Conservation (phyloP, 1,284 basidiomycete species). For the Agroathelia rolfsii region DNA sequence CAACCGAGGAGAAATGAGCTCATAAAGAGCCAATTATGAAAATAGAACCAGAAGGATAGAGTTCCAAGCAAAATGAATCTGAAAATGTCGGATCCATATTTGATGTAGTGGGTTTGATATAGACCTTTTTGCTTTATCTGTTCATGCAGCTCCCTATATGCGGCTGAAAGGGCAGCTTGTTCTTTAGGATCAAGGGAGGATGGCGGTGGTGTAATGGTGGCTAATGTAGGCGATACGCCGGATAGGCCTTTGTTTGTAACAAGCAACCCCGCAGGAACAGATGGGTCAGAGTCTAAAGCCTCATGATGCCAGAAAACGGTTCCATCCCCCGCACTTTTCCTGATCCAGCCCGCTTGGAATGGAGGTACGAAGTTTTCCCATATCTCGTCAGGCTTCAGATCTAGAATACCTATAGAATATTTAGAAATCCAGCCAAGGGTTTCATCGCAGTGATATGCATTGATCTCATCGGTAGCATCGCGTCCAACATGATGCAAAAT, state of each 20-base stretch:
- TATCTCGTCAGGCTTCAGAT: constrained; percentile 37
- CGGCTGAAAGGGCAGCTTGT: constrained; percentile 66
- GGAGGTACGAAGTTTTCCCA: constrained; percentile 88
- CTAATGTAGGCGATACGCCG: constrained; percentile 37
- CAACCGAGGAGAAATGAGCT: constrained; percentile 80
- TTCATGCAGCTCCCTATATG: constrained; percentile 75
- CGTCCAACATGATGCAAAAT: constrained; percentile 94
- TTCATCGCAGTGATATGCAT: constrained; percentile 78
- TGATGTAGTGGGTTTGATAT: constrained; percentile 73
- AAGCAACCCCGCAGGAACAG: constrained; percentile 48
- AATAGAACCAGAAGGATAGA: constrained; percentile 56
- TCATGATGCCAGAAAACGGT: constrained; percentile 51
- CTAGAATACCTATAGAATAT: constrained; percentile 77
- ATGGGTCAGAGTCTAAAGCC: constrained; percentile 32
- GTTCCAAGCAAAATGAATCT: constrained; percentile 65
- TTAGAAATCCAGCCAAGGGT: constrained; percentile 58
- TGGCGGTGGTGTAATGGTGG: constrained; percentile 41
- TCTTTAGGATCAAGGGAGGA: constrained; percentile 44
- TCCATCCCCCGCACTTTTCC: constrained; percentile 32
- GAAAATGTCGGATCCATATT: constrained; percentile 82
- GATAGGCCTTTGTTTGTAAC: constrained; percentile 36
- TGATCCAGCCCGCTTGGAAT: constrained; percentile 76
- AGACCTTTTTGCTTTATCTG: constrained; percentile 74
- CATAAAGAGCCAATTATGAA: constrained; percentile 50
- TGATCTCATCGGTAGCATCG: constrained; percentile 91